Evolutionary conservation across 2,329 filamentous ascomycete species (phyloP), one percentile per base, ranked within the genome.

Genomic region (Exophiala xenobiotica): DNA sequence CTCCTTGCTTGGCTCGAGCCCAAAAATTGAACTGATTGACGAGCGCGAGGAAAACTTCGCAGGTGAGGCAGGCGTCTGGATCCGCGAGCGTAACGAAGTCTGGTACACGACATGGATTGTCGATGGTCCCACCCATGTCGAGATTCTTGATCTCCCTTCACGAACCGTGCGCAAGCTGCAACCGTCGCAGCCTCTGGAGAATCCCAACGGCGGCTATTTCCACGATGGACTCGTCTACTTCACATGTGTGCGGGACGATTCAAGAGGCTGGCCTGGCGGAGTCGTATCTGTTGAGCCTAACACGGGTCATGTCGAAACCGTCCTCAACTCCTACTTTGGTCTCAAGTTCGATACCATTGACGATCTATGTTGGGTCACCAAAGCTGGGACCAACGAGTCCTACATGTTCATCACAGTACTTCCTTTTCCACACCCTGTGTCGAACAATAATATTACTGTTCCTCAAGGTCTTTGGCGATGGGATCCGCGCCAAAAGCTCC

Each of bases 291-390:
- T 48, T 18, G 45, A 48, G 7, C 45, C 45, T 3, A n/a, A 24
- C 11, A 39, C 45, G 3, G 12, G 20, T 18, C 19, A 48, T 7
- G 26, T 33, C 3, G 16, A 39, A 12, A 23, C 23, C 2, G 19
- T 48, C 31, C 8, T 49, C 16, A 42, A 49, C 46, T 31, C n/a
- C 37, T 49, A 49, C n/a, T 49, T 42, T 18, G 46, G 46, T 2
- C 14, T 49, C 6, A 12, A 35, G 18, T 31, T 48, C 3, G 23
- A 20, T 3, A 22, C 20, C 11, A 20, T 18, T 7, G 23, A 48
- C 12, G 45, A 48, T 29, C 11, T 48, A 3, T 40, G 23, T 6
- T 48, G 45, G 45, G 45, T 22, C 8, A 9, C 20, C 12, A 5
- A 14, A 7, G 45, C 4, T 4, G 35, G 18, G 2, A 27, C 6